Evolutionary conservation across 345 rosid genomes (phyloP).

Genomic region (Limnanthes douglasii): DNA sequence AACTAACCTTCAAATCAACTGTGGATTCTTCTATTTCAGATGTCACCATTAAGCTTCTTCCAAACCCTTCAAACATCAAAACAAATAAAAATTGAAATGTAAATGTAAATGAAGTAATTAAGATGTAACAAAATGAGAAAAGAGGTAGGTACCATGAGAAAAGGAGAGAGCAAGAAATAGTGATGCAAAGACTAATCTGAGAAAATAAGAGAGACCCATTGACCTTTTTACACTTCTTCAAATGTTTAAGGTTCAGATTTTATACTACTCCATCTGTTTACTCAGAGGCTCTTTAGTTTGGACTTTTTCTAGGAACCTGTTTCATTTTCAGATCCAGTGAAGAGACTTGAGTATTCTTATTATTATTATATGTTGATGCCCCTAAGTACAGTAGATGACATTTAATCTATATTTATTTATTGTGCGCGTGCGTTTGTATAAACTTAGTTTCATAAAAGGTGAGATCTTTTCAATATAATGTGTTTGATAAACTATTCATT

Average conservation of each 20-base stretch:
- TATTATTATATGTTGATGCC: too few species aligned
- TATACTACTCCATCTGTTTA: too few species aligned
- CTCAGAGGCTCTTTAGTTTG: too few species aligned
- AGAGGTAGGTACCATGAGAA: conserved; percentile 17
- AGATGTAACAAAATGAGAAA: background rate
- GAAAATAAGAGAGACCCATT: conserved; percentile 20
- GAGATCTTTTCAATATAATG: too few species aligned
- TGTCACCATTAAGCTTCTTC: conserved; percentile 16
- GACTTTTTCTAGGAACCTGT: conserved; percentile 15
- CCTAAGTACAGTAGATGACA: too few species aligned
- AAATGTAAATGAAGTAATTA: background rate
- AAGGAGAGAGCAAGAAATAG: conserved; percentile 18
- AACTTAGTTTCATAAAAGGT: too few species aligned
- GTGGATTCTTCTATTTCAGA: conserved; percentile 11
- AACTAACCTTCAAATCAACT: conserved; percentile 14
- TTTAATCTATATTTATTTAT: too few species aligned
- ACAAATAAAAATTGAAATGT: background rate
- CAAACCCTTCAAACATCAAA: conserved; percentile 23
- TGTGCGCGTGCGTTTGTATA: too few species aligned
- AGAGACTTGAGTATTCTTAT: too few species aligned
- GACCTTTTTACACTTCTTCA: conserved; percentile 8
- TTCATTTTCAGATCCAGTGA: conserved; percentile 15
- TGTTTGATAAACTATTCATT: too few species aligned
- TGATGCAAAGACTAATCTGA: conserved; percentile 13
- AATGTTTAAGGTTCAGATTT: conserved; percentile 6